These are phyloP conservation scores for Davidsoniella australis DNA, from an alignment of 2,329 filamentous ascomycete species.

Conservation along the genomic window DNA sequence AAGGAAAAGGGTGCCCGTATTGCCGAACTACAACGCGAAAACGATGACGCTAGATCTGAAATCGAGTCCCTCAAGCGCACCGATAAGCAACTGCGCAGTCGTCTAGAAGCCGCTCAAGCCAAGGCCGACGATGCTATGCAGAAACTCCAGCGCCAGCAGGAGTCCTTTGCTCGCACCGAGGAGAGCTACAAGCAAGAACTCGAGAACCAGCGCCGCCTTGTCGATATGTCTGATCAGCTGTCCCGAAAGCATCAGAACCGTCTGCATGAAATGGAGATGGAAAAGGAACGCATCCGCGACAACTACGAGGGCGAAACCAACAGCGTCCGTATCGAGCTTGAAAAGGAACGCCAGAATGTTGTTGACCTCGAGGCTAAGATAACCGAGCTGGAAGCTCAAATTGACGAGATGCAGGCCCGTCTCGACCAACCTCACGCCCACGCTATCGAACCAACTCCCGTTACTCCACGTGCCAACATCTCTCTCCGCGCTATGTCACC, in stretches of 20 bases:
- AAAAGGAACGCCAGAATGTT: constrained; percentile 32
- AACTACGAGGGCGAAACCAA: constrained; percentile 45
- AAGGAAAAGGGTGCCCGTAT: constrained; percentile 90
- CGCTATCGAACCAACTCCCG: constrained; percentile 28
- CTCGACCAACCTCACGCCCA: constrained; percentile 21
- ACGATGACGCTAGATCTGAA: constrained; percentile 66
- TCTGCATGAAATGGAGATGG: constrained; percentile 51
- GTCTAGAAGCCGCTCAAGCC: constrained; percentile 66
- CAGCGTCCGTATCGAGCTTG: constrained; percentile 38
- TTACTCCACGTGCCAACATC: constrained; percentile 45
- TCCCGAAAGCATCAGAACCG: constrained; percentile 55
- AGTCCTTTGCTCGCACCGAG: constrained; percentile 64
- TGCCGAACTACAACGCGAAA: constrained; percentile 69
- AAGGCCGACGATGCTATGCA: constrained; percentile 73
- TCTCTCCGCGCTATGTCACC: constrained; percentile 40
- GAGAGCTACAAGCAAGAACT: constrained; percentile 78
- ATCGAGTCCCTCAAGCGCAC: constrained; percentile 63
- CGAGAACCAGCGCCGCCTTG: constrained; percentile 62
- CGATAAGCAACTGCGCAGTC: constrained; percentile 63
- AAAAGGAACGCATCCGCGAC: constrained; percentile 42
- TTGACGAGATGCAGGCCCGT: constrained; percentile 35
- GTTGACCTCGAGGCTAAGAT: constrained; percentile 30
- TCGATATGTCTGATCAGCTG: constrained; percentile 64
- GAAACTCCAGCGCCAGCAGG: constrained; percentile 72
- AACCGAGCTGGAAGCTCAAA: constrained; percentile 33